Percentiles rank a stretch among this genome's conserved stretches.
Conservation (phyloP, 192 early-diverging fungal genomes). For the Backusella sp. region DNA sequence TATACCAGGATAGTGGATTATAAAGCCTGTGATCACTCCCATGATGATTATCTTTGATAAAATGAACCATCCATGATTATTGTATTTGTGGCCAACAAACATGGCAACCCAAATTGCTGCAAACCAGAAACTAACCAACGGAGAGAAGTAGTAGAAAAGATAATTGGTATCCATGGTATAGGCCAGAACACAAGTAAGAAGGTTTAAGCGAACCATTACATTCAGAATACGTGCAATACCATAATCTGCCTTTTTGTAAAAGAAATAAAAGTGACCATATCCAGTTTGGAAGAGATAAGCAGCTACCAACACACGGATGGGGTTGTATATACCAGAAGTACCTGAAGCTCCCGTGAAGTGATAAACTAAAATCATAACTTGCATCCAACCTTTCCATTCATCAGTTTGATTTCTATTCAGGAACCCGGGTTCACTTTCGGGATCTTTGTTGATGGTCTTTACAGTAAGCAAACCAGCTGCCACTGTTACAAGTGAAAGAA, state of each 20-base stretch:
- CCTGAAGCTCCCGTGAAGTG: conserved; percentile 69
- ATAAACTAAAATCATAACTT: conserved; percentile 67
- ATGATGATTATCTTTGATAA: conserved; percentile 52
- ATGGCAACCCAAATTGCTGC: conserved; percentile 68
- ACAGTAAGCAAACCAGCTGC: conserved; percentile 47
- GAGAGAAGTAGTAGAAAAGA: conserved; percentile 79
- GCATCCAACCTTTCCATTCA: conserved; percentile 92
- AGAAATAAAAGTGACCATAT: conserved; percentile 77
- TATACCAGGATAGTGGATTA: conserved; percentile 42
- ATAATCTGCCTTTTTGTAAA: conserved; percentile 69
- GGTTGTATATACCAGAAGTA: conserved; percentile 65
- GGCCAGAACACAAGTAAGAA: conserved; percentile 61
- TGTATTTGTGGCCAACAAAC: conserved; percentile 47
- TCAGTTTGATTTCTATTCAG: conserved; percentile 77
- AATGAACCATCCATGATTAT: conserved; percentile 48
- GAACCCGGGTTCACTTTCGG: conserved; percentile 48
- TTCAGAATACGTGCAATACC: conserved; percentile 58
- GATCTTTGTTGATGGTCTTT: conserved; percentile 41
- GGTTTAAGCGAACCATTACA: conserved; percentile 65
- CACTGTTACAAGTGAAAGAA: conserved; percentile 42
- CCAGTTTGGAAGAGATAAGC: conserved; percentile 84
- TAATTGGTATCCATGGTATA: conserved; percentile 70
- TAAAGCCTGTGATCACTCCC: conserved; percentile 28
- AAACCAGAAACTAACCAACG: conserved; percentile 72
- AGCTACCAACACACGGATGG: conserved; percentile 71